A percentile compares a stretch with the other conserved stretches of the same genome.
phyloP scores from a whole-genome alignment of 2,329 filamentous ascomycete species.

The Fusarium armeniacum region DNA sequence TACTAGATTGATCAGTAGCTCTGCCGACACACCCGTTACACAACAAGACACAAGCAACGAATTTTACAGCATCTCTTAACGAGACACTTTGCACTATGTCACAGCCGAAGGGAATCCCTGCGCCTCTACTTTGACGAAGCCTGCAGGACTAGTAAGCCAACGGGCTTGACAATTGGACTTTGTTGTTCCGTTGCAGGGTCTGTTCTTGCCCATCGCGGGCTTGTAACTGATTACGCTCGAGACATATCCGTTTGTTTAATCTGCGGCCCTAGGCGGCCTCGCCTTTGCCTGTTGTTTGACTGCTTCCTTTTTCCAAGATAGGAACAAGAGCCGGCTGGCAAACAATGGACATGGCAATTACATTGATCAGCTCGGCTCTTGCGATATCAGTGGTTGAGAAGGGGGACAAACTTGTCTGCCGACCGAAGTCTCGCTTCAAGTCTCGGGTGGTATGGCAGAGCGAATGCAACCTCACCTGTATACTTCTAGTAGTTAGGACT shows the following conservation, averaged over 20 bases:
- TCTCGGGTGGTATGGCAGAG: slow-evolving; percentile 23
- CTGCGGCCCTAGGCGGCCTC: slow-evolving; percentile 10
- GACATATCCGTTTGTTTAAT: slow-evolving; percentile 34
- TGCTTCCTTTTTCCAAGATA: slow-evolving; percentile 23
- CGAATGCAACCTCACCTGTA: slow-evolving; percentile 13
- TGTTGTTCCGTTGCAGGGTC: slow-evolving; percentile 33
- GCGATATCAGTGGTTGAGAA: slow-evolving; percentile 5
- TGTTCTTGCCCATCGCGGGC: slow-evolving; percentile 39
- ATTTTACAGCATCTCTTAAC: slow-evolving; percentile 35
- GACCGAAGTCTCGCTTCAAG: slow-evolving; percentile 34
- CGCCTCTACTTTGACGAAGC: slow-evolving; percentile 16
- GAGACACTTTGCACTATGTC: slow-evolving; percentile 41
- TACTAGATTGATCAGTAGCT: neutral
- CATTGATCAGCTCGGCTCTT: slow-evolving; percentile 20
- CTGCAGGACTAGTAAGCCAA: slow-evolving; percentile 5
- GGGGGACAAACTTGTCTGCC: slow-evolving; percentile 20
- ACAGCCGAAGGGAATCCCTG: slow-evolving; percentile 31
- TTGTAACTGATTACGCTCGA: slow-evolving; percentile 28
- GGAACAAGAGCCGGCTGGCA: slow-evolving; percentile 34
- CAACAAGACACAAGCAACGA: slow-evolving; percentile 22
- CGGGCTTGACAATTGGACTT: slow-evolving; percentile 11
- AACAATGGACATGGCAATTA: slow-evolving; percentile 18
- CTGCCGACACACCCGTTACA: slow-evolving; percentile 37
- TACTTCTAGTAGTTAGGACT: slow-evolving; percentile 9
- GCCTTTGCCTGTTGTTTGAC: slow-evolving; percentile 10